These are phyloP conservation scores for Diddensiella caesifluorescens DNA, from an alignment of 805 yeast species.

Conservation along the genomic window DNA sequence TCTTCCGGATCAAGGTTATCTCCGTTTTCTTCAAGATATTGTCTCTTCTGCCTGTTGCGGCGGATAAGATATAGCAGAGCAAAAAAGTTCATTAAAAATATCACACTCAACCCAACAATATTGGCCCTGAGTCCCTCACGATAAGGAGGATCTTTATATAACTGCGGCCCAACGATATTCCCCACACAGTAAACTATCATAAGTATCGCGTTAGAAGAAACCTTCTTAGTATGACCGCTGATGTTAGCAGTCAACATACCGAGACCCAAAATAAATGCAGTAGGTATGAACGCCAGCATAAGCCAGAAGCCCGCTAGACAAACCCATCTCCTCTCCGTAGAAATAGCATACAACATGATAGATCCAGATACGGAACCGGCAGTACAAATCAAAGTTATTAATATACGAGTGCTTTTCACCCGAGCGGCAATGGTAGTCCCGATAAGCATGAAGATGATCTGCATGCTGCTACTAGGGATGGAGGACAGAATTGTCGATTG, in stretches of 20 bases:
- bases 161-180: constrained; percentile 51
- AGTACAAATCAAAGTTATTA: constrained; percentile 43
- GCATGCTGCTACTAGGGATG: constrained; percentile 39
- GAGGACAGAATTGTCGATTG: constrained; percentile 39
- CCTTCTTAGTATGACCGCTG: constrained; percentile 53
- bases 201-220: constrained; percentile 40
- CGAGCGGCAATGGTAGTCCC: constrained; percentile 7
- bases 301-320: constrained; percentile 38
- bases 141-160: constrained; percentile 10
- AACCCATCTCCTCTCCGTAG: constrained; percentile 35
- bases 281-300: constrained; percentile 19
- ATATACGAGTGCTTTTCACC: constrained; percentile 10
- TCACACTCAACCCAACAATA: background rate
- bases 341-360: constrained; percentile 35
- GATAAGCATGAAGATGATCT: constrained; percentile 8
- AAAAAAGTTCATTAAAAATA: background rate
- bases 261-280: background rate
- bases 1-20: background rate
- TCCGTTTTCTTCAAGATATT: background rate
- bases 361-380: constrained; percentile 41
- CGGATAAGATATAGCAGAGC: background rate
- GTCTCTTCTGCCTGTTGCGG: background rate
- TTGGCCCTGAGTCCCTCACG: constrained; percentile 7
- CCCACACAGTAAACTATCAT: constrained; percentile 49
- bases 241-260: constrained; percentile 39